Base-by-base conservation (phyloP, 371 early-diverging fungal genomes). In the Mortierella sp. region DNA sequence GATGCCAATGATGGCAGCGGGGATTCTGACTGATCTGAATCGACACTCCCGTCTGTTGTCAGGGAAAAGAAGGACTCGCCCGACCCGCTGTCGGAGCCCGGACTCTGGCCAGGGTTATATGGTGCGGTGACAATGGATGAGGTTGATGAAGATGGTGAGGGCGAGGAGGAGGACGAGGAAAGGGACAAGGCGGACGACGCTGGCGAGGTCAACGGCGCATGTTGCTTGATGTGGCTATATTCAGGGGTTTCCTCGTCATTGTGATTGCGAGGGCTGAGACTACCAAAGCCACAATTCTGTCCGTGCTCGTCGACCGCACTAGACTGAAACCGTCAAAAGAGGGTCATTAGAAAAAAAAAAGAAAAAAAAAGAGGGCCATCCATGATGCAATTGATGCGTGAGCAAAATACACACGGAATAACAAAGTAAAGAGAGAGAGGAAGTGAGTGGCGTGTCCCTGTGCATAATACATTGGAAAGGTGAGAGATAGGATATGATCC, bases 361-460 rank as follows among this genome's bases (percentile, higher is more conserved):
- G n/a, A n/a, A 55, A 26, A 55, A 55, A 55, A 64, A 37, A 64
- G 34, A 59, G 59, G 31, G 16, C 59, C 59, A 37, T 37, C 8
- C 40, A 55, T 31, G 70, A 54, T 53, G 76, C 44, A 54, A 69
- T 54, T 43, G 48, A 43, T 69, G 70, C 46, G 76, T 69, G 69
- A 75, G 54, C 55, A 54, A 54, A 34, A 19, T 40, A 40, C 43
- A 40, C 43, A 37, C 37, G 9, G 13, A 53, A 53, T 53, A 24
- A 31, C 6, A 34, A 2, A 16, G 16, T 16, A 14, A 28, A 6
- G 24, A 64, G 6, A 16, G 8, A 34, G 19, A 21, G 16, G 34
- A 16, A 31, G 55, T 24, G n/a, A 43, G 21, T 19, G 4, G 50
- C 19, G 31, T 2, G n/a, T 51, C 21, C 3, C 21, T 51, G 4